Evolutionary conservation across 163 green algal genomes (phyloP).

Genomic region (Chloroidium sp.): DNA sequence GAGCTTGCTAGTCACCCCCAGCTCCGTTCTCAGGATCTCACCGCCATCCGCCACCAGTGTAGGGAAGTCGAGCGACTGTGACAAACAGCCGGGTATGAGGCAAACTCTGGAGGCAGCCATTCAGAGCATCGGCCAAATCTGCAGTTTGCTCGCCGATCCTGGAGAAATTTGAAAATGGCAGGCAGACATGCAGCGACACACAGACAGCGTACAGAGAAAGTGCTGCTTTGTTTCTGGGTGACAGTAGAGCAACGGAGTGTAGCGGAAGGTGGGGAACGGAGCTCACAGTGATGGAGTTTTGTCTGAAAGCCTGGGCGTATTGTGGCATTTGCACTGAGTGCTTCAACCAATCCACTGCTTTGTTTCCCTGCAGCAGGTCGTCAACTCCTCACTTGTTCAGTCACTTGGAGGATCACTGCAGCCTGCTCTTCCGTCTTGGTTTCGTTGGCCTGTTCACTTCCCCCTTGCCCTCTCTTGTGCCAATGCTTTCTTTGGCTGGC

Average conservation of each 20-base stretch:
- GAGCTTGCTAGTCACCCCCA: slow-evolving; percentile 35
- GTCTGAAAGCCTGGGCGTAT: slow-evolving; percentile 42
- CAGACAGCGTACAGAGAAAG: not conserved
- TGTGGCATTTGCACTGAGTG: slow-evolving; percentile 46
- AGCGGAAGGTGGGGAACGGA: not conserved
- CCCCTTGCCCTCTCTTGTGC: not conserved
- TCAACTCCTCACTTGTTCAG: not conserved
- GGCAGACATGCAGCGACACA: not conserved
- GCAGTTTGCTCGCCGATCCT: not conserved
- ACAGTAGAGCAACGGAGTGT: not conserved
- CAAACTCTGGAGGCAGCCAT: not conserved
- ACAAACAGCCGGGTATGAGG: not conserved
- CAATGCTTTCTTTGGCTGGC: not conserved
- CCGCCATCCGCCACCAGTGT: slow-evolving; percentile 41
- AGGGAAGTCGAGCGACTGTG: slow-evolving; percentile 49
- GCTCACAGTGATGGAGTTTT: slow-evolving; percentile 39
- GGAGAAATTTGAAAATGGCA: not conserved
- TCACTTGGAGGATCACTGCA: not conserved
- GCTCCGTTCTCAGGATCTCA: slow-evolving; percentile 32
- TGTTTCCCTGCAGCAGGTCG: slow-evolving; percentile 13
- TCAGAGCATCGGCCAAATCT: not conserved
- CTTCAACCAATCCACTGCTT: slow-evolving; percentile 48
- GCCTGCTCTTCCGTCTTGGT: too few relatives aligned
- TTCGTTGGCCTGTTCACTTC: not conserved
- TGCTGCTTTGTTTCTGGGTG: not conserved